Percentiles rank a stretch among this genome's conserved stretches.
Evolutionary conservation across 2,329 filamentous ascomycete genomes (phyloP).

Genomic region (Fusarium sp.): DNA sequence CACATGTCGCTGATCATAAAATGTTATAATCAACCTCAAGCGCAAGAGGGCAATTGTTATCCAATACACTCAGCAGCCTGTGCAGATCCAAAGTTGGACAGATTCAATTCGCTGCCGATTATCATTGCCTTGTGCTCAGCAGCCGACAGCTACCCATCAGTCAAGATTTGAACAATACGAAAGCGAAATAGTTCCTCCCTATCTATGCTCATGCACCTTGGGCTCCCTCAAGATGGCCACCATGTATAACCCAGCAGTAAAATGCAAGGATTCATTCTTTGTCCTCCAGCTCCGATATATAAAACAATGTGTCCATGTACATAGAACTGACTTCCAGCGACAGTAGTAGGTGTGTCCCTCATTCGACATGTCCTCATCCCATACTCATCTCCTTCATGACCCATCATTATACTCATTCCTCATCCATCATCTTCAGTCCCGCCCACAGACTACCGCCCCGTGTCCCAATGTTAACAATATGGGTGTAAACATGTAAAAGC

Average conservation of each 20-base stretch:
- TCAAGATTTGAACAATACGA: constrained; percentile 11
- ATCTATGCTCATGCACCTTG: constrained; percentile 40
- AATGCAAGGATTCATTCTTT: constrained; percentile 25
- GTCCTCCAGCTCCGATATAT: constrained; percentile 25
- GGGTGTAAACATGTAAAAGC: constrained; percentile 16
- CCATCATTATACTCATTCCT: constrained; percentile 35
- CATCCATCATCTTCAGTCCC: constrained; percentile 29
- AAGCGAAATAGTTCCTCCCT: constrained; percentile 32
- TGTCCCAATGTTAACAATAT: constrained; percentile 11
- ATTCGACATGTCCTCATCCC: constrained; percentile 15
- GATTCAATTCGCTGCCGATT: constrained; percentile 19
- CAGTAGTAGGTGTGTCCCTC: constrained; percentile 6
- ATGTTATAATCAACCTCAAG: neutral
- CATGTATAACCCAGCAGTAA: constrained; percentile 18
- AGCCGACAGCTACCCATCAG: constrained; percentile 8
- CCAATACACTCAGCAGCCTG: neutral
- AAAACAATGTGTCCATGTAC: constrained; percentile 16
- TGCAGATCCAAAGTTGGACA: neutral
- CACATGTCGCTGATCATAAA: neutral
- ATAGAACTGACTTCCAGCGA: constrained; percentile 12
- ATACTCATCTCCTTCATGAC: constrained; percentile 13
- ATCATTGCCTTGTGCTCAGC: constrained; percentile 18
- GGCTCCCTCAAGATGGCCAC: constrained; percentile 3
- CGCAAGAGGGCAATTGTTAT: too few relatives aligned
- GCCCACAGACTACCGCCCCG: constrained; percentile 12